phyloP scores from a whole-genome alignment of 2,329 filamentous ascomycete species.

The Claviceps maximensis region DNA sequence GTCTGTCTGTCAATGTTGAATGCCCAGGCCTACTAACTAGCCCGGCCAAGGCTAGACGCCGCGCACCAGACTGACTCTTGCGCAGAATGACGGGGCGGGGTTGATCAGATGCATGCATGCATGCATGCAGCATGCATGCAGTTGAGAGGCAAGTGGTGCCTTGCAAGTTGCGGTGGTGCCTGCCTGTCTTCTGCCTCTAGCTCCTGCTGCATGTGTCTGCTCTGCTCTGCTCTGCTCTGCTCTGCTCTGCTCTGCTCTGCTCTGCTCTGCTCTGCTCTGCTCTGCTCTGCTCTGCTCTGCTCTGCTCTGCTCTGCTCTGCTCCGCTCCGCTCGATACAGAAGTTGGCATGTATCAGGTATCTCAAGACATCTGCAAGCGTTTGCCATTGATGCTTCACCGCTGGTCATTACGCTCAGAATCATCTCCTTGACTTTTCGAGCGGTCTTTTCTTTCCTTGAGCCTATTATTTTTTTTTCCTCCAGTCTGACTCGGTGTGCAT shows the following conservation, averaged over 20 bases:
- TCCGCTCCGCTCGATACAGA: no score
- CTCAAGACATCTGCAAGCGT: neutral
- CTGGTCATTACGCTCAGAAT: neutral
- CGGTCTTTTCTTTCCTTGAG: neutral
- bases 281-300: no score
- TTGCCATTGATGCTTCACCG: neutral
- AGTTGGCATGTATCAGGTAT: no score
- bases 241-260: no score
- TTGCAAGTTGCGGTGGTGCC: no score
- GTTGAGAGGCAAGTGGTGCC: no score
- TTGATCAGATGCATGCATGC: neutral
- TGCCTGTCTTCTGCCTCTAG: no score
- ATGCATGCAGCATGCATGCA: neutral
- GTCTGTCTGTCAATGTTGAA: neutral
- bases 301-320: no score
- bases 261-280: neutral
- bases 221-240: no score
- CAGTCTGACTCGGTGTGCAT: neutral
- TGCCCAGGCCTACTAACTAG: neutral
- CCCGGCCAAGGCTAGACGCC: neutral
- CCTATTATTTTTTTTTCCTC: neutral
- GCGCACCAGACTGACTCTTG: neutral
- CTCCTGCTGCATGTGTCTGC: no score
- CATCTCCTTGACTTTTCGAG: neutral
- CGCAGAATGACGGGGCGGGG: neutral